Evolutionary conservation across 2,329 filamentous ascomycete genomes (phyloP).

Genomic region (Metarhizium robertsii): DNA sequence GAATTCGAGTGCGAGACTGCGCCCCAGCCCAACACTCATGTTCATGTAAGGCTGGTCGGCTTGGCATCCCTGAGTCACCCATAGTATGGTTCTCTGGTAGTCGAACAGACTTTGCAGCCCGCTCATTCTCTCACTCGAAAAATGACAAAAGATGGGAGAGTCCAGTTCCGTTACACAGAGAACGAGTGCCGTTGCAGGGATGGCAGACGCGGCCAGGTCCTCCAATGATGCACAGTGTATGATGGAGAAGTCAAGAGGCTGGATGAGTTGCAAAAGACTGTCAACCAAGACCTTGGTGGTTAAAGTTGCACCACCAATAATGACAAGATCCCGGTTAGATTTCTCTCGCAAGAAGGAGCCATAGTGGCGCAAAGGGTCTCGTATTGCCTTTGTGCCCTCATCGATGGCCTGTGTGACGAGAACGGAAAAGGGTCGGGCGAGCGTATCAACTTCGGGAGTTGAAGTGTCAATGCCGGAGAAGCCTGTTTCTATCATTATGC

Average conservation of each 20-base stretch:
- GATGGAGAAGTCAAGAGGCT: neutral
- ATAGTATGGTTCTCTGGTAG: neutral
- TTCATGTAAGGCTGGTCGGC: neutral
- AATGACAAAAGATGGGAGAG: neutral
- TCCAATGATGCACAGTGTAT: neutral
- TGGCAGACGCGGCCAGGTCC: neutral
- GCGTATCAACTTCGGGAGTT: neutral
- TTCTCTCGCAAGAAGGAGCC: neutral
- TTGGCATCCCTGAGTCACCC: neutral
- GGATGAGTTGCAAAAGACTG: neutral
- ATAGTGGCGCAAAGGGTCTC: neutral
- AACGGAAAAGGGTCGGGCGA: neutral
- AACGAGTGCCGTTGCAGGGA: neutral
- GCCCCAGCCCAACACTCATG: neutral
- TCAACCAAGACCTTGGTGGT: neutral
- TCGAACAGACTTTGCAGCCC: neutral
- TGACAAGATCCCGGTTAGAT: neutral
- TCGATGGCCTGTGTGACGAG: conserved; percentile 2
- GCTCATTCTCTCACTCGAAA: neutral
- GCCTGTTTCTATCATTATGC: neutral
- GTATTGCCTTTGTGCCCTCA: neutral
- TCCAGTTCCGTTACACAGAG: neutral
- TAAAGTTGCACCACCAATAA: neutral
- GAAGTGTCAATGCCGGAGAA: conserved; percentile 5
- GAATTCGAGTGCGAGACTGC: neutral